Conservation (phyloP, 176 grass and related monocot genomes). For the Musa acuminata region DNA sequence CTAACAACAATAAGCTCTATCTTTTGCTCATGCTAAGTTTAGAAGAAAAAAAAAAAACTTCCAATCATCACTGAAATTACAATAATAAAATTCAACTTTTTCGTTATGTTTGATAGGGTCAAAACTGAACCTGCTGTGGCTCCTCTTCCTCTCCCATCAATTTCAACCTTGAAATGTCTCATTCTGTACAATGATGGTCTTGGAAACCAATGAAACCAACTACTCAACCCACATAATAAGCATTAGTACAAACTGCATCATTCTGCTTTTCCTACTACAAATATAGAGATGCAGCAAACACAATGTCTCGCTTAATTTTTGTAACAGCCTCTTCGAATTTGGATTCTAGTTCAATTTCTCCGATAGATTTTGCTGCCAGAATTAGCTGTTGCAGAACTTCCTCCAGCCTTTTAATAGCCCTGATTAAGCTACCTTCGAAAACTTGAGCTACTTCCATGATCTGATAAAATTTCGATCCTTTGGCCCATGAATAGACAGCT, state of each 20-base stretch:
- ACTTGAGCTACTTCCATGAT: slow-evolving; percentile 84
- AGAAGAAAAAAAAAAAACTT: background rate
- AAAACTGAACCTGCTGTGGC: background rate
- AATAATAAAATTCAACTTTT: background rate
- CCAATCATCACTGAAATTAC: background rate
- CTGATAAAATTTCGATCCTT: slow-evolving; percentile 72
- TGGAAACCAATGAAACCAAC: background rate
- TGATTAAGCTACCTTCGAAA: slow-evolving; percentile 93
- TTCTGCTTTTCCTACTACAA: background rate
- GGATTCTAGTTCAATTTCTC: slow-evolving; percentile 60
- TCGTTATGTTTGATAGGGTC: background rate
- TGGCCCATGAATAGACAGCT: slow-evolving; percentile 71
- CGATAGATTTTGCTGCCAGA: slow-evolving; percentile 65
- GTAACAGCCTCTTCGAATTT: slow-evolving; percentile 55
- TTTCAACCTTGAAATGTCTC: too few relatives aligned
- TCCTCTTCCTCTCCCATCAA: background rate
- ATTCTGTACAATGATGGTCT: background rate
- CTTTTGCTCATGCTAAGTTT: background rate
- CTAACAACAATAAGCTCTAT: background rate
- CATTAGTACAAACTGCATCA: background rate
- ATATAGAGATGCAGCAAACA: slow-evolving; percentile 20
- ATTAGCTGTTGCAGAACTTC: slow-evolving; percentile 95
- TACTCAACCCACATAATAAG: background rate
- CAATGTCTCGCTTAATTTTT: slow-evolving; percentile 17
- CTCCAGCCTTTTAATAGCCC: slow-evolving; percentile 78